phyloP scores from a whole-genome alignment of 495 filamentous ascomycete species.

The Stereocaulon alpinum region DNA sequence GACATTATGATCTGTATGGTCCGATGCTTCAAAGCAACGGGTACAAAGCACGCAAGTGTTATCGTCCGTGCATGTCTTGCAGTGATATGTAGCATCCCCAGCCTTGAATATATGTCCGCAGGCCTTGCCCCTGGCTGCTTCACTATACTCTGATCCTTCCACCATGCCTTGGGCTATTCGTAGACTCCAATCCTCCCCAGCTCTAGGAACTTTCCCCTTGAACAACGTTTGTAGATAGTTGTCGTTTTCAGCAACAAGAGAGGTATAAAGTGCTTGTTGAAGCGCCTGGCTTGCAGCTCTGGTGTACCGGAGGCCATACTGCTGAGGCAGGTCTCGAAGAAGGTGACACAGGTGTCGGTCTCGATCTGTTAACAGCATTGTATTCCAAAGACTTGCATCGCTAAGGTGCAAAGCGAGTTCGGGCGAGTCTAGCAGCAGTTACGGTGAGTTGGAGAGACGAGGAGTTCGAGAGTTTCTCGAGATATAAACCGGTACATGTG shows the following conservation, averaged over 20 bases:
- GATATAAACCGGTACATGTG: not conserved
- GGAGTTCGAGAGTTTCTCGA: not conserved
- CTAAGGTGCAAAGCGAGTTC: not conserved
- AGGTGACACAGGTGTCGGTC: constrained; percentile 68
- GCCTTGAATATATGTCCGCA: constrained; percentile 94
- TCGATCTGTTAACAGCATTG: constrained; percentile 17
- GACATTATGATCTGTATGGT: constrained; percentile 89
- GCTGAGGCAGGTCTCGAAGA: constrained; percentile 59
- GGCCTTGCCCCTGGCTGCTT: constrained; percentile 82
- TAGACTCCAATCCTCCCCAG: constrained; percentile 55
- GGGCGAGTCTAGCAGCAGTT: not conserved
- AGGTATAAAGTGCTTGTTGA: constrained; percentile 71
- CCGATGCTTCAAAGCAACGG: constrained; percentile 88
- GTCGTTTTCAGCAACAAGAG: constrained; percentile 60
- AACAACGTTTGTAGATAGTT: constrained; percentile 71
- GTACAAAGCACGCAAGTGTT: constrained; percentile 81
- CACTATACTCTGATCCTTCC: constrained; percentile 91
- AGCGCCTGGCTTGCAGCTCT: constrained; percentile 57
- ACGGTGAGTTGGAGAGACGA: not conserved
- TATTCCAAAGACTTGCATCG: not conserved
- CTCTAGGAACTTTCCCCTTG: constrained; percentile 54
- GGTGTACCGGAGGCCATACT: constrained; percentile 62
- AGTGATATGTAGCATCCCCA: constrained; percentile 87
- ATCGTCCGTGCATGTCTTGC: constrained; percentile 82
- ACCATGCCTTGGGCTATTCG: constrained; percentile 79